These are phyloP conservation scores for Calonectria pseudoreteaudii DNA, from an alignment of 2,329 filamentous ascomycete genomes.

Conservation along the genomic window DNA sequence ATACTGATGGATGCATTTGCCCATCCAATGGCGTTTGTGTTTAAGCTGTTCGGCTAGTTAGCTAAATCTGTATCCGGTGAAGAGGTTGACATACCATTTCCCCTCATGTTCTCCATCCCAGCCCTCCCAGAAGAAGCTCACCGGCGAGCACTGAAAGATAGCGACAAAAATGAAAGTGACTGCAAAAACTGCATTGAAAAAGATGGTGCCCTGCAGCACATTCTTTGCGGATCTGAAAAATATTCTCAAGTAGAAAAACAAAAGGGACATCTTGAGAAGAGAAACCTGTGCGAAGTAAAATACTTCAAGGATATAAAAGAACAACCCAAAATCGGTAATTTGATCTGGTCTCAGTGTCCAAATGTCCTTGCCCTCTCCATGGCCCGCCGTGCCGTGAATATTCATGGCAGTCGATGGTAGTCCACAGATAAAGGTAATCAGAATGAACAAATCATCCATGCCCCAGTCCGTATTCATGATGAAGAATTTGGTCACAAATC, in stretches of 20 bases:
- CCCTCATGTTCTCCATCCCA: conserved; percentile 56
- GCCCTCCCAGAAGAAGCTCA: conserved; percentile 53
- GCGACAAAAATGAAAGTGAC: conserved; percentile 46
- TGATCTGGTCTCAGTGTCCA: conserved; percentile 26
- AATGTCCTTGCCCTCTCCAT: conserved; percentile 28
- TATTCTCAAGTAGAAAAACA: conserved; percentile 32
- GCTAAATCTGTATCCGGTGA: not conserved
- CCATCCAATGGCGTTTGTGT: conserved; percentile 55
- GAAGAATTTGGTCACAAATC: conserved; percentile 31
- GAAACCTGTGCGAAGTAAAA: conserved; percentile 29
- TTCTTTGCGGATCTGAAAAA: conserved; percentile 21
- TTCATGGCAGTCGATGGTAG: conserved; percentile 26
- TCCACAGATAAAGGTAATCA: conserved; percentile 13
- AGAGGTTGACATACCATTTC: conserved; percentile 43
- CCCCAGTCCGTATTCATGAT: conserved; percentile 26
- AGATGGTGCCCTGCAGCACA: conserved; percentile 18
- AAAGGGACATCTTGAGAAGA: conserved; percentile 26
- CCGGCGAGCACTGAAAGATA: conserved; percentile 53
- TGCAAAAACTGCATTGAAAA: conserved; percentile 35
- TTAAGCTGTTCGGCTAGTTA: conserved; percentile 36
- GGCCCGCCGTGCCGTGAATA: conserved; percentile 25
- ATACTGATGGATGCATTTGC: conserved; percentile 57
- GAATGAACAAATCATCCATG: conserved; percentile 28
- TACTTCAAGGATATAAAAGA: conserved; percentile 24
- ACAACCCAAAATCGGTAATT: conserved; percentile 23